Percentiles rank a stretch among this genome's conserved stretches.
Evolutionary conservation across 129 eudicot genomes (phyloP).

Genomic region (Artemisia tridentata): DNA sequence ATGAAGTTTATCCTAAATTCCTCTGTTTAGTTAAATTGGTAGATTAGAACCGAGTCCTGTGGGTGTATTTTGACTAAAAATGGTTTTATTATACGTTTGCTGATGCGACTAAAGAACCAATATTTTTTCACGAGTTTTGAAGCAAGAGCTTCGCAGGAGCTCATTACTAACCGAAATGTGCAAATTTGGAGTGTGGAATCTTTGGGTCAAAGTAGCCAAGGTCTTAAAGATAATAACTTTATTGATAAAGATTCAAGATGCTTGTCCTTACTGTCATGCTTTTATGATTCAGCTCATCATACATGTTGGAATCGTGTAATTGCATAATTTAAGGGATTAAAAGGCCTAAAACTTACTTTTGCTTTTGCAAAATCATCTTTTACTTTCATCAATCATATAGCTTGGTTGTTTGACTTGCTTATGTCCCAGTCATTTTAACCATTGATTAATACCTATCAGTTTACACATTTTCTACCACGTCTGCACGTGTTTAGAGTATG

Average conservation of each 20-base stretch:
- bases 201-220: constrained; percentile 22
- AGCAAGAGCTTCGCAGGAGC: not conserved
- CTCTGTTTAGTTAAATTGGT: not conserved
- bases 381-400: constrained; percentile 3
- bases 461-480: not conserved
- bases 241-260: constrained; percentile 32
- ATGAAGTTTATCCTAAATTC: not conserved
- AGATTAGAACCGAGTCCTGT: not conserved
- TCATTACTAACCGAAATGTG: not conserved
- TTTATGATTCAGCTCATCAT: constrained; percentile 21
- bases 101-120: not conserved
- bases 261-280: constrained; percentile 17
- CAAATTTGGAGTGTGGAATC: not conserved
- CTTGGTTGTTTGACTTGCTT: constrained; percentile 5
- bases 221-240: constrained; percentile 28
- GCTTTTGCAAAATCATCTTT: constrained; percentile 35
- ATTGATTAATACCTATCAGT: not conserved
- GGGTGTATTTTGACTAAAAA: not conserved
- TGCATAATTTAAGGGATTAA: constrained; percentile 30
- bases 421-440: not conserved
- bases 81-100: not conserved
- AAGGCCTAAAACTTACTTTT: constrained; percentile 33
- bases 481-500: not conserved
- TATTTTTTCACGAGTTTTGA: not conserved
- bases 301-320: constrained; percentile 31